Base-by-base conservation (phyloP, 192 early-diverging fungal species). In the Backusella sp. region DNA sequence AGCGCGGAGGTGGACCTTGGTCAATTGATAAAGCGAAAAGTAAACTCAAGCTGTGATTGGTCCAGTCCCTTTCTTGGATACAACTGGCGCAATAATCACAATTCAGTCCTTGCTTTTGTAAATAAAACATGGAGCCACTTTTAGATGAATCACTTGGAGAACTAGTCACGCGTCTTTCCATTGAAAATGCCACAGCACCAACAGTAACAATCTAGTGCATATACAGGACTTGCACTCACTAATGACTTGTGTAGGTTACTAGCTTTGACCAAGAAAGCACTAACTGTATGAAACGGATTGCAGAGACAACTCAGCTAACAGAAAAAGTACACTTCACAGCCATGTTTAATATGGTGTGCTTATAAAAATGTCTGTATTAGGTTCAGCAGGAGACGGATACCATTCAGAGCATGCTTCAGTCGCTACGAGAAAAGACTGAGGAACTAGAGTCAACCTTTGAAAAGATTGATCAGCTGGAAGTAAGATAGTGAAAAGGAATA, bases 391-490 rank as follows among this genome's bases (percentile, higher is more conserved):
- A 74, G 7, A 74, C 65, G 0, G 41, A 37, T 11, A 7, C 30
- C 19, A 35, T 66, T 8, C 37, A 74, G 17, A 9, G 14, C 11
- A 74, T 74, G 73, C 32, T 67, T 21, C 23, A 42, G 7, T 67
- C 59, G 21, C 23, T 74, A 17, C 37, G 21, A 67, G 65, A 67
- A 44, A 36, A 74, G n/a, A 19, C 41, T 34, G 26, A 74, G 21
- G 65, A 36, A 42, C 30, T 74, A 23, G 59, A 74, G 42, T n/a
- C 26, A 4, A 32, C 73, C 32, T 74, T 74, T 46, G 65, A 66
- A 4, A 62, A 37, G 37, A 74, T 74, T 30, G 73, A 74, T 67
- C 73, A 67, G 62, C 41, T 74, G 73, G 73, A 74, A 41, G 73
- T 74, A 67, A 66, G 36, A 4, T 7, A n/a, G 7, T 69, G n/a